phyloP scores from a whole-genome alignment of 106 monocot species.

The Dioscorea zingiberensis region DNA sequence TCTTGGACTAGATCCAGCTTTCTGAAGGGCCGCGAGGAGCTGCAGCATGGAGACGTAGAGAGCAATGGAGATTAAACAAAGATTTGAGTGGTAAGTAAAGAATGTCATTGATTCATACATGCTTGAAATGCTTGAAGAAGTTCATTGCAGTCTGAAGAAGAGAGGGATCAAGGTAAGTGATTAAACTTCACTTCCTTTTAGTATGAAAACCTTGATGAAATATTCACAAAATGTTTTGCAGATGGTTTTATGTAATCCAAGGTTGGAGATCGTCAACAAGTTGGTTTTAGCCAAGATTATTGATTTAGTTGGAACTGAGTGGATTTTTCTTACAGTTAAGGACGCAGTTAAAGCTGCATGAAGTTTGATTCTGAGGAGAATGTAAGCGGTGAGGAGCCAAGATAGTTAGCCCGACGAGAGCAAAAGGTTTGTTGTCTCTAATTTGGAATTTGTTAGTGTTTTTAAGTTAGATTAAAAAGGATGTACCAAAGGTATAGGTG shows the following conservation, averaged over 20 bases:
- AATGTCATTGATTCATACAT: no score
- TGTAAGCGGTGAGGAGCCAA: not conserved
- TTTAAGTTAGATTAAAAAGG: no score
- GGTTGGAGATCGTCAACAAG: no score
- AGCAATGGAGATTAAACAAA: no score
- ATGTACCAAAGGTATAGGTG: no score
- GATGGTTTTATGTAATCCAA: conserved; percentile 32
- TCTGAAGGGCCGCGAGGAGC: not conserved
- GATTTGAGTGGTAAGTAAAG: no score
- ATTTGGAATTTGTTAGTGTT: no score
- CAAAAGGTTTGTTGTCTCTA: no score
- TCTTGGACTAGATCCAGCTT: conserved; percentile 10
- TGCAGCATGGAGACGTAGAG: no score
- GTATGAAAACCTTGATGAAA: not conserved
- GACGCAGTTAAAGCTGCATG: conserved; percentile 47
- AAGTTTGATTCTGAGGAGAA: conserved; percentile 17
- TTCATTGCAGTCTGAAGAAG: conserved; percentile 24
- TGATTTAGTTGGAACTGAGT: no score
- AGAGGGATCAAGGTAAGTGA: conserved; percentile 68
- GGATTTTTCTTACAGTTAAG: conserved; percentile 40
- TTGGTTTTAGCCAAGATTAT: no score
- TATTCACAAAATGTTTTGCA: conserved; percentile 4
- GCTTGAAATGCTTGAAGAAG: conserved; percentile 51
- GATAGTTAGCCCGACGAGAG: not conserved
- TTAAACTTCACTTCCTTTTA: no score